A percentile compares a stretch with the other conserved stretches of the same genome.
Evolutionary conservation across 2,329 filamentous ascomycete genomes (phyloP).

Genomic region (Xylaria sp.): DNA sequence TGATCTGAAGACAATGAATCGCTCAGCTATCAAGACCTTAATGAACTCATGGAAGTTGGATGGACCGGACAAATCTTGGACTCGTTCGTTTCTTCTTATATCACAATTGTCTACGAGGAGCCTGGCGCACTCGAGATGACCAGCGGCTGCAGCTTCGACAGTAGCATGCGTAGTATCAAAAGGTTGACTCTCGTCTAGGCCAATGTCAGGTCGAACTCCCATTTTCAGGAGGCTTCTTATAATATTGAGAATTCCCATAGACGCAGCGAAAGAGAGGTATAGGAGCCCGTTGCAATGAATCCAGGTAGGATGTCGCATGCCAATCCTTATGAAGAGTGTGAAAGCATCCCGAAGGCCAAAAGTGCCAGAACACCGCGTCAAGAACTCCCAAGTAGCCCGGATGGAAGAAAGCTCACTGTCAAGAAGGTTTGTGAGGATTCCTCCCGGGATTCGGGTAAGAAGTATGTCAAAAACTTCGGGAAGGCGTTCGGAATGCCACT

Average conservation of each 20-base stretch:
- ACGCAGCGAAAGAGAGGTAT: conserved; percentile 6
- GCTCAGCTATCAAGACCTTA: not conserved
- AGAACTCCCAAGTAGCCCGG: conserved; percentile 6
- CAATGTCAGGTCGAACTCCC: conserved; percentile 7
- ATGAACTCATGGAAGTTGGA: not conserved
- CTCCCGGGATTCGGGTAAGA: conserved; percentile 1
- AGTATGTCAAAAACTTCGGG: conserved; percentile 1
- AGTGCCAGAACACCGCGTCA: not conserved
- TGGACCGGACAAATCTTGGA: not conserved
- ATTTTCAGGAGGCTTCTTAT: conserved; percentile 1
- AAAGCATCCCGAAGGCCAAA: conserved; percentile 4
- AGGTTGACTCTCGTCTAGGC: not conserved
- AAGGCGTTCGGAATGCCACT: not conserved
- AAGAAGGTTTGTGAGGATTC: conserved; percentile 1
- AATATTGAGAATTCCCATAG: conserved; percentile 1
- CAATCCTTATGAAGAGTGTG: conserved; percentile 3
- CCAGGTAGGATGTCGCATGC: conserved; percentile 3
- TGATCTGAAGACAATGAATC: not conserved
- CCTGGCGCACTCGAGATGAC: conserved; percentile 7
- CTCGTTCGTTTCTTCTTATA: conserved; percentile 3
- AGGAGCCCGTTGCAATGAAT: not conserved
- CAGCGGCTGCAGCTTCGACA: conserved; percentile 9
- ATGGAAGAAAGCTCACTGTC: conserved; percentile 3
- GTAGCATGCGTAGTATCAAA: not conserved
- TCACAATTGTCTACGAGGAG: conserved; percentile 7